A percentile compares a stretch with the other conserved stretches of the same genome.
Evolutionary conservation across 2,329 filamentous ascomycete genomes (phyloP).

Genomic region (Sporothrix protearum): DNA sequence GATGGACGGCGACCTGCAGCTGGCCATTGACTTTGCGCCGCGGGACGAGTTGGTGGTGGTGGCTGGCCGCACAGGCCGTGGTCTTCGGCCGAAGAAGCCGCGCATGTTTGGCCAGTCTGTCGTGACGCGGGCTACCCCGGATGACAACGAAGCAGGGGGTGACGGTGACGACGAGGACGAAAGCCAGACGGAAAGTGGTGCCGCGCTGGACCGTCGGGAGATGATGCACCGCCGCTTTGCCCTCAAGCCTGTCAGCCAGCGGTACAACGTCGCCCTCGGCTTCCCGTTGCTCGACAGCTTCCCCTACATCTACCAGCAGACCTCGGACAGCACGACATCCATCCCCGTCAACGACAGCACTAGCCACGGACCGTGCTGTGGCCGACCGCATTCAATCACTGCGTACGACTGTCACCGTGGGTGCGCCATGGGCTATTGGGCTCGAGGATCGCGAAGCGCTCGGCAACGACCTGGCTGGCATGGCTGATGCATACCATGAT

Average conservation of each 20-base stretch:
- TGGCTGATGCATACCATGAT: slow-evolving; percentile 84
- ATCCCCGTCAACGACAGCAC: slow-evolving; percentile 54
- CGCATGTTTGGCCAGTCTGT: slow-evolving; percentile 45
- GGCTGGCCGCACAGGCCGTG: slow-evolving; percentile 25
- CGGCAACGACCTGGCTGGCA: slow-evolving; percentile 74
- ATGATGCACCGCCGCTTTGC: slow-evolving; percentile 31
- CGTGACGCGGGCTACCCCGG: slow-evolving; percentile 34
- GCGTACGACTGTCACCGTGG: slow-evolving; percentile 55
- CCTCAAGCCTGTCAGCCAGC: slow-evolving; percentile 33
- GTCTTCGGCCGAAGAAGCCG: slow-evolving; percentile 27
- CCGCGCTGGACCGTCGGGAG: slow-evolving; percentile 22
- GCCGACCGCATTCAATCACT: slow-evolving; percentile 64
- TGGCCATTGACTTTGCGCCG: slow-evolving; percentile 43
- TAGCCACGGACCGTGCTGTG: slow-evolving; percentile 75
- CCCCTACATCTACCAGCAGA: slow-evolving; percentile 65
- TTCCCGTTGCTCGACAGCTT: slow-evolving; percentile 84
- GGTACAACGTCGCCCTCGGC: slow-evolving; percentile 49
- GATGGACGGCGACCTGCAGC: slow-evolving; percentile 30
- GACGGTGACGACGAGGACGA: slow-evolving; percentile 8
- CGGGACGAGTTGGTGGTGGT: slow-evolving; percentile 37
- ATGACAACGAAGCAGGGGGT: slow-evolving; percentile 27
- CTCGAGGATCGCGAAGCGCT: slow-evolving; percentile 80
- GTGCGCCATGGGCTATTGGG: slow-evolving; percentile 52
- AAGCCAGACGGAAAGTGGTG: background rate
- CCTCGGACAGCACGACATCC: slow-evolving; percentile 35